phyloP scores from a whole-genome alignment of 306 rosid species.

The Hippophae tibetana region DNA sequence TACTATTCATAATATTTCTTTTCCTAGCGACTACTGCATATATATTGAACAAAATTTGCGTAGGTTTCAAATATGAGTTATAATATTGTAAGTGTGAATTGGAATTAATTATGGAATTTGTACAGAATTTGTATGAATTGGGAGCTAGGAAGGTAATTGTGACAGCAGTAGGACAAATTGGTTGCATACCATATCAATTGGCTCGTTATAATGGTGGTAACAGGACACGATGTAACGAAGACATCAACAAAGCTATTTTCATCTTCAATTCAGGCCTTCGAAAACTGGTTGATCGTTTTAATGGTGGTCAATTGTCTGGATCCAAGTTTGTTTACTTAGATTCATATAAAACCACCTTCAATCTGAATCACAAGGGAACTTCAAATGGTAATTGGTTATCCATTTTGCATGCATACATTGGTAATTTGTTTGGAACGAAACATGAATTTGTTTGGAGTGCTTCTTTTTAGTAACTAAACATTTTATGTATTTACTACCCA shows the following conservation, averaged over 20 bases:
- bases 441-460: too few species aligned
- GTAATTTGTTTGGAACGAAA: too few species aligned
- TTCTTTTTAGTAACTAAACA: too few species aligned
- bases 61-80: background rate
- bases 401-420: background rate
- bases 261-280: constrained; percentile 25
- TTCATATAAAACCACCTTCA: constrained; percentile 49
- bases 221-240: constrained; percentile 20
- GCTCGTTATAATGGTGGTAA: background rate
- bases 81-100: too few species aligned
- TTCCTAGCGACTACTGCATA: background rate
- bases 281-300: constrained; percentile 18
- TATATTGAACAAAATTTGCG: too few species aligned
- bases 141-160: constrained; percentile 22
- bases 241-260: constrained; percentile 16
- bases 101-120: background rate
- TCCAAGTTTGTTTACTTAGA: constrained; percentile 77
- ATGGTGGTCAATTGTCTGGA: constrained; percentile 56
- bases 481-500: too few species aligned
- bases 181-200: constrained; percentile 25
- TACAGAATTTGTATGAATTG: constrained; percentile 2
- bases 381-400: constrained; percentile 35
- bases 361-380: constrained; percentile 39
- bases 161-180: constrained; percentile 3
- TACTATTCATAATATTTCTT: background rate